A percentile compares a stretch with the other conserved stretches of the same genome.
Evolutionary conservation across 805 yeast species (phyloP).

Genomic region (Yamadazyma philogaea): DNA sequence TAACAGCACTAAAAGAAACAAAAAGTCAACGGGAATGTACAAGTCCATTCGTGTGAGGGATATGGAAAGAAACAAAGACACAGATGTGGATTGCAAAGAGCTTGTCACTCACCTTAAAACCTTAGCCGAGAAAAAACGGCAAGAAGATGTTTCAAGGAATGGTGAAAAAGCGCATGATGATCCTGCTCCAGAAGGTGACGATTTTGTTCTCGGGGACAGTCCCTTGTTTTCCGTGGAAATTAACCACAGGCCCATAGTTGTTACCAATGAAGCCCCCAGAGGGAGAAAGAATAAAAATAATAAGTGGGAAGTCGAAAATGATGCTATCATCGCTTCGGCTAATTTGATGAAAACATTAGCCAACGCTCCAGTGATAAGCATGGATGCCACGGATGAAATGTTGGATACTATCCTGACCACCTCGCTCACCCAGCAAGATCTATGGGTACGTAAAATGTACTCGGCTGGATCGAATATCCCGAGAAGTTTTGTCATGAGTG

Average conservation of each 20-base stretch:
- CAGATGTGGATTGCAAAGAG: slow-evolving; percentile 61
- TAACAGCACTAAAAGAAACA: slow-evolving; percentile 25
- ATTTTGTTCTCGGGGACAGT: slow-evolving; percentile 19
- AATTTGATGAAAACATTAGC: slow-evolving; percentile 53
- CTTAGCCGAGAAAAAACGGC: not conserved
- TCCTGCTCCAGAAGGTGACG: slow-evolving; percentile 11
- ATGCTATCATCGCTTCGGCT: slow-evolving; percentile 59
- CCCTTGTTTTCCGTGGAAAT: slow-evolving; percentile 32
- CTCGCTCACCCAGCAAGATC: slow-evolving; percentile 72
- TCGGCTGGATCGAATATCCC: slow-evolving; percentile 75
- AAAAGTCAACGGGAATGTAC: slow-evolving; percentile 37
- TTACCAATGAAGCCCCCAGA: slow-evolving; percentile 78
- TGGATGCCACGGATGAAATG: slow-evolving; percentile 82
- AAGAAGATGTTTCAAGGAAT: slow-evolving; percentile 4
- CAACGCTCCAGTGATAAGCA: slow-evolving; percentile 68
- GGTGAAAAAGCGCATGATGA: slow-evolving; percentile 7
- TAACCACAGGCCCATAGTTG: slow-evolving; percentile 58
- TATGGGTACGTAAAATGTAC: slow-evolving; percentile 80
- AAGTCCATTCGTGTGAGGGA: slow-evolving; percentile 77
- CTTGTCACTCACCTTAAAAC: not conserved
- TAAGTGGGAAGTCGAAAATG: slow-evolving; percentile 73
- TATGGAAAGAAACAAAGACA: slow-evolving; percentile 55
- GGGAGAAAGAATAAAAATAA: slow-evolving; percentile 75
- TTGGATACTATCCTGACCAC: slow-evolving; percentile 78
- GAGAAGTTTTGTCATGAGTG: slow-evolving; percentile 71